Evolutionary conservation across 2,329 filamentous ascomycete species (phyloP).

Genomic region (Chrysoporthe austroafricana): DNA sequence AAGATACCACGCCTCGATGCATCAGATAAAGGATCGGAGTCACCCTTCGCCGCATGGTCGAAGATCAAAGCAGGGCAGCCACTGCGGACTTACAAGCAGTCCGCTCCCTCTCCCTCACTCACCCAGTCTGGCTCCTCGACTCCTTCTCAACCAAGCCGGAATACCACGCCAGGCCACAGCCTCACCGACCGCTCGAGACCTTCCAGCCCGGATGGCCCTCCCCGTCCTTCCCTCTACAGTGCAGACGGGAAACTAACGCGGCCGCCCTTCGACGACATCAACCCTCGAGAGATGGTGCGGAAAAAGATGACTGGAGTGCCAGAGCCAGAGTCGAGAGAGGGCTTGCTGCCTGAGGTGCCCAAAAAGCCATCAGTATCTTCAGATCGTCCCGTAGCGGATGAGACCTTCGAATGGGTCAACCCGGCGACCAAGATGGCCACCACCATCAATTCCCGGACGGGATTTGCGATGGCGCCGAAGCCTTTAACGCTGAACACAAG

Average conservation of each 20-base stretch:
- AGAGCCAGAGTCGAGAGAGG: no score
- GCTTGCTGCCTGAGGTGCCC: not conserved
- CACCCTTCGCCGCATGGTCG: slow-evolving; percentile 45
- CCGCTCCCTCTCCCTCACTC: slow-evolving; percentile 9
- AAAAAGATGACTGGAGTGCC: not conserved
- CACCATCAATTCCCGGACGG: slow-evolving; percentile 60
- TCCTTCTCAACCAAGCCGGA: not conserved
- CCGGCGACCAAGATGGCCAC: slow-evolving; percentile 58
- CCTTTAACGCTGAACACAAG: slow-evolving; percentile 19
- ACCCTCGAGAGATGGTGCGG: slow-evolving; percentile 15
- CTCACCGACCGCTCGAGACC: not conserved
- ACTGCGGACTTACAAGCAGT: slow-evolving; percentile 35
- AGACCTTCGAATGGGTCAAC: slow-evolving; percentile 61
- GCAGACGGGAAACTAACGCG: slow-evolving; percentile 47
- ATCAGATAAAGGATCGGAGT: slow-evolving; percentile 24
- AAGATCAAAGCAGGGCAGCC: slow-evolving; percentile 36
- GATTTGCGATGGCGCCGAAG: slow-evolving; percentile 42
- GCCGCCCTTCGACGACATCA: slow-evolving; percentile 48
- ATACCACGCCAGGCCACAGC: not conserved
- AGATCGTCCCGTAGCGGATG: slow-evolving; percentile 33
- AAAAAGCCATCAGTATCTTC: not conserved
- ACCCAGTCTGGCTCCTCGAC: slow-evolving; percentile 14
- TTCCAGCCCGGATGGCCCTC: not conserved
- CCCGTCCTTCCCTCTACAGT: slow-evolving; percentile 40
- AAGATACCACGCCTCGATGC: slow-evolving; percentile 3